phyloP scores from a whole-genome alignment of 1,139 yeast genomes.

The Casaregolazyma lundiana region DNA sequence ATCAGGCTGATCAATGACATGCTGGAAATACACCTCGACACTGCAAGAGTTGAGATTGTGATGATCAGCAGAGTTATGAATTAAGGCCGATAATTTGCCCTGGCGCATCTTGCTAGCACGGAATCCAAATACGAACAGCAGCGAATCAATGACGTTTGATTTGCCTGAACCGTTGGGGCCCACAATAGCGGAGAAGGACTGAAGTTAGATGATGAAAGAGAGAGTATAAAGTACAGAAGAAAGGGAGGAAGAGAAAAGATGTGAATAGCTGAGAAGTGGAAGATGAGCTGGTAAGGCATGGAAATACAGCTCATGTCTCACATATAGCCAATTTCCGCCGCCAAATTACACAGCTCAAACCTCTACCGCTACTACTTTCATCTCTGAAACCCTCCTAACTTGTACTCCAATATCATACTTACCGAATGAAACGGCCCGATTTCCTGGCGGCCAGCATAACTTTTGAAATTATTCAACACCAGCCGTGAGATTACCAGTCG shows the following conservation, averaged over 20 bases:
- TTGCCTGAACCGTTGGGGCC: constrained; percentile 99
- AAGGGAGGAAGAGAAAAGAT: not conserved
- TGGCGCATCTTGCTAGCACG: constrained; percentile 97
- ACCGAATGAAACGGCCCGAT: constrained; percentile 84
- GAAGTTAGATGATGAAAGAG: constrained; percentile 18
- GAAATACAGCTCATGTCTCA: no score
- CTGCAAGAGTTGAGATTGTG: constrained; percentile 70
- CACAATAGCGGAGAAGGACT: constrained; percentile 95
- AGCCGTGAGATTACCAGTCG: constrained; percentile 72
- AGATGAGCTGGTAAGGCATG: no score
- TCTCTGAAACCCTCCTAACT: not conserved
- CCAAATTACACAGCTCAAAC: not conserved
- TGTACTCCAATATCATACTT: constrained; percentile 18
- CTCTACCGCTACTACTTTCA: no score
- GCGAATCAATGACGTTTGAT: constrained; percentile 93
- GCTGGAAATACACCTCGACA: constrained; percentile 88
- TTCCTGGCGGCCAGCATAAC: constrained; percentile 91
- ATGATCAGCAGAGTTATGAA: constrained; percentile 70
- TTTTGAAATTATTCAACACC: constrained; percentile 80
- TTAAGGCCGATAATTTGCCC: constrained; percentile 81
- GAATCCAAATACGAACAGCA: constrained; percentile 95
- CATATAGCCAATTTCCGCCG: no score
- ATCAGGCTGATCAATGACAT: constrained; percentile 61
- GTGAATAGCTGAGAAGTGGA: not conserved
- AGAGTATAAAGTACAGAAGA: not conserved